Conservation (phyloP, 192 early-diverging fungal species). For the Coemansia sp. region DNA sequence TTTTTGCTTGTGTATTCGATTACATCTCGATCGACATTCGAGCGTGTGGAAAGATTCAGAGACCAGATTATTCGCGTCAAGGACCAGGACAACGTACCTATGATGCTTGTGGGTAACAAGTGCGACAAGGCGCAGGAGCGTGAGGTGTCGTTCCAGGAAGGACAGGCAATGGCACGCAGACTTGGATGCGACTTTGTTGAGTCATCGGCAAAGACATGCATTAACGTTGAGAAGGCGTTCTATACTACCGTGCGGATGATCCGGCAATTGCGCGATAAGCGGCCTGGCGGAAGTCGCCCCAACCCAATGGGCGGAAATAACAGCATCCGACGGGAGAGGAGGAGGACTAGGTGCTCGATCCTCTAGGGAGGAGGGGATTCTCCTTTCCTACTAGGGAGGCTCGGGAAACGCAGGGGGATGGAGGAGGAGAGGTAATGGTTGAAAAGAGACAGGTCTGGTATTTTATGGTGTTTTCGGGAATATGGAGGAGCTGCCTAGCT, state of each 20-base stretch:
- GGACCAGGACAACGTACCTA: conserved; percentile 79
- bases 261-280: conserved; percentile 61
- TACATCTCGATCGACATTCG: conserved; percentile 85
- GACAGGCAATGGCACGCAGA: conserved; percentile 70
- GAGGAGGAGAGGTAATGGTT: not conserved
- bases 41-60: conserved; percentile 81
- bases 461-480: not conserved
- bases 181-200: conserved; percentile 86
- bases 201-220: conserved; percentile 85
- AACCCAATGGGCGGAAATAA: conserved; percentile 25
- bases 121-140: conserved; percentile 82
- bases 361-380: conserved; percentile 18
- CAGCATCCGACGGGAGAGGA: conserved; percentile 50
- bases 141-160: conserved; percentile 86
- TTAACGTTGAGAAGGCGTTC: conserved; percentile 91
- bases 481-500: not conserved
- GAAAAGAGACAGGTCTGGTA: not conserved
- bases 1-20: conserved; percentile 92
- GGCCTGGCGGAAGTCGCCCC: conserved; percentile 35
- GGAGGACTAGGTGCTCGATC: conserved; percentile 48
- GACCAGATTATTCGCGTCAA: conserved; percentile 93
- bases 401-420: not conserved
- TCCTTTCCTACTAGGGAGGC: not conserved
- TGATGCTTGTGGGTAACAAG: conserved; percentile 96
- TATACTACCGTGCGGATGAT: conserved; percentile 83